Evolutionary conservation across 2,329 filamentous ascomycete genomes (phyloP), one percentile per base, ranked within the genome.

Genomic region (Lachnellula arida): DNA sequence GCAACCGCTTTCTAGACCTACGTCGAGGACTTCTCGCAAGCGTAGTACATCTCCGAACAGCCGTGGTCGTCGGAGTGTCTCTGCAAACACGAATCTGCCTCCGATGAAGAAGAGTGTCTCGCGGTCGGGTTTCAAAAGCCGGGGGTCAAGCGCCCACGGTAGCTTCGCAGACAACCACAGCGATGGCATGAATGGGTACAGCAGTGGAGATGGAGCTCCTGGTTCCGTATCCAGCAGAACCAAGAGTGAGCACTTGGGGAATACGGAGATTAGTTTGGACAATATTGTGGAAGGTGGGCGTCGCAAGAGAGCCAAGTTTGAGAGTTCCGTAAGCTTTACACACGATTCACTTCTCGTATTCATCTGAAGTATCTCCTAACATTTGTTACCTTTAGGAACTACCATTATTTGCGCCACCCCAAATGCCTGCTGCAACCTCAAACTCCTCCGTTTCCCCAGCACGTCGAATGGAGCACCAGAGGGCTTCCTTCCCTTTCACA

Each of bases 201-300:
- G 90, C 74, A 95, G 92, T 72, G 92, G 89, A 65, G 91, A 96
- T 63, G 88, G 86, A 59, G 89, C 86, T 28, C 82, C 88, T 59
- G 87, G 84, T 63, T 92, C 90, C 54, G 80, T 88, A 63, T 87
- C 87, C 57, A 86, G 88, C 67, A 88, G 88, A 71, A 83, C 81
- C 65, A 91, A 89, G 72, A 85, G 79, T 62, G 92, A 97, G 67
- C 88, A 91, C 62, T 84, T 96, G 67, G 91, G 90, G 49, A 97
- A 91, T 71, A 96, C 94, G 15, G 94, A 99, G 66, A 99, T 99
- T 69, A 97, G 93, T 71, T 84, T 97, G 65, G 92, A 97, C 66
- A 99, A 99, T 71, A 97, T 99, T 73, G 89, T 99, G 59, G 93
- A 97, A 74, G 94, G 95, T 69, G 92, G 93, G 64, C 87, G 94